Evolutionary conservation across 176 grass and related monocot species (phyloP).

Genomic region (Oryza australiensis): DNA sequence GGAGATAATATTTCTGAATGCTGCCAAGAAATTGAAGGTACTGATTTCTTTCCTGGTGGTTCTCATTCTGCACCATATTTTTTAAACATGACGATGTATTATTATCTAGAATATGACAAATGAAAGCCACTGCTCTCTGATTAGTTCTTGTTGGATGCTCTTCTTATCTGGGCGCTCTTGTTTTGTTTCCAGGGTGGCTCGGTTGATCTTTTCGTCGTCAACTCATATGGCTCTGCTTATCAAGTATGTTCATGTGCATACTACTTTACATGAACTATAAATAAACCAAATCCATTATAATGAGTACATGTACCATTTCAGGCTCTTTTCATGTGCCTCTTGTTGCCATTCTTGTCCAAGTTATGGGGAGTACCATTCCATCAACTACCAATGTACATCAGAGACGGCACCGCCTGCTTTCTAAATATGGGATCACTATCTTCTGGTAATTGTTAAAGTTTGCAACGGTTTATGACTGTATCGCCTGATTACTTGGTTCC

Average conservation of each 20-base stretch:
- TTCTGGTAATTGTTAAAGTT: slow-evolving; percentile 44
- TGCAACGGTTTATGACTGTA: background rate
- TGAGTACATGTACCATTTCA: slow-evolving; percentile 44
- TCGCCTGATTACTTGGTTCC: background rate
- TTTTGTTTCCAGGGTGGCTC: slow-evolving; percentile 70
- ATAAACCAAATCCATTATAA: background rate
- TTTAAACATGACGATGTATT: slow-evolving; percentile 4
- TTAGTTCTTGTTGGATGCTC: background rate
- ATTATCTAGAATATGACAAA: background rate
- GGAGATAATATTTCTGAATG: slow-evolving; percentile 95
- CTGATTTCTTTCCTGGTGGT: background rate
- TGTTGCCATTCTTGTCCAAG: slow-evolving; percentile 91
- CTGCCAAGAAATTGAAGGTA: slow-evolving; percentile 96
- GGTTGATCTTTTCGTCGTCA: slow-evolving; percentile 97
- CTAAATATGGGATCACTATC: slow-evolving; percentile 91
- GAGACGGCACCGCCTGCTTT: slow-evolving; percentile 88
- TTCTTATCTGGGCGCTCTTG: slow-evolving; percentile 20
- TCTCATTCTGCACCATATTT: slow-evolving; percentile 1
- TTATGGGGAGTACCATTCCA: slow-evolving; percentile 95
- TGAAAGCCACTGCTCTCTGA: background rate
- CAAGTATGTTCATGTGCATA: slow-evolving; percentile 53
- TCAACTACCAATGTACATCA: slow-evolving; percentile 80
- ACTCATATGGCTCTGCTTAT: slow-evolving; percentile 93
- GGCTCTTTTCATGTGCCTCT: slow-evolving; percentile 90
- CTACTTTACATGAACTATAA: slow-evolving; percentile 26